A percentile compares a stretch with the other conserved stretches of the same genome.
Conservation (phyloP, 805 yeast genomes). For the Pichia heedii region DNA sequence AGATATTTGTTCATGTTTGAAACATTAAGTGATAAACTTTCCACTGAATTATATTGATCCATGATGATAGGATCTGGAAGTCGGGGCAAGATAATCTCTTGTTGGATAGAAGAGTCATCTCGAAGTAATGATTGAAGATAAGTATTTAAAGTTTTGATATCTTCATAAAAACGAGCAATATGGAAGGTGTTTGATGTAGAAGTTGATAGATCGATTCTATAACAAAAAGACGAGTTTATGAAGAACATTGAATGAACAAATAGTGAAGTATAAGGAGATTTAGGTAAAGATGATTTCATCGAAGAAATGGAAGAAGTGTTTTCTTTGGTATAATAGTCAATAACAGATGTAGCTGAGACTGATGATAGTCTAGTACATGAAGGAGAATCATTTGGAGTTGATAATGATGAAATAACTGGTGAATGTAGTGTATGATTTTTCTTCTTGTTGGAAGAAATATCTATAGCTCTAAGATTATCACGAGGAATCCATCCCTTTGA, state of each 20-base stretch:
- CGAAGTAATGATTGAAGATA: constrained; percentile 10
- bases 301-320: background rate
- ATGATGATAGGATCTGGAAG: background rate
- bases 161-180: constrained; percentile 42
- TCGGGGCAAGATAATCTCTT: background rate
- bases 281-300: background rate
- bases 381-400: too few relatives aligned
- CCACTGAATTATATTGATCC: background rate
- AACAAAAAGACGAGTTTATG: constrained; percentile 30
- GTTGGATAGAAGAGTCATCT: background rate
- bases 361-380: background rate
- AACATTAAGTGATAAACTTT: background rate
- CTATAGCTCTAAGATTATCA: constrained; percentile 23
- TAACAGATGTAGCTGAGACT: background rate
- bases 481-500: constrained; percentile 46
- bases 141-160: constrained; percentile 23
- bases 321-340: background rate
- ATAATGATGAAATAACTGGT: too few relatives aligned
- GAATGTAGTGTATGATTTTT: background rate
- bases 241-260: constrained; percentile 23
- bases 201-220: constrained; percentile 33
- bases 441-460: constrained; percentile 1
- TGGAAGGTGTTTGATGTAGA: constrained; percentile 15
- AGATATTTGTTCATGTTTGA: constrained; percentile 34
- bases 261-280: constrained; percentile 1